Evolutionary conservation across 129 eudicot genomes (phyloP).

Genomic region (Centrapalus pauciflorus): DNA sequence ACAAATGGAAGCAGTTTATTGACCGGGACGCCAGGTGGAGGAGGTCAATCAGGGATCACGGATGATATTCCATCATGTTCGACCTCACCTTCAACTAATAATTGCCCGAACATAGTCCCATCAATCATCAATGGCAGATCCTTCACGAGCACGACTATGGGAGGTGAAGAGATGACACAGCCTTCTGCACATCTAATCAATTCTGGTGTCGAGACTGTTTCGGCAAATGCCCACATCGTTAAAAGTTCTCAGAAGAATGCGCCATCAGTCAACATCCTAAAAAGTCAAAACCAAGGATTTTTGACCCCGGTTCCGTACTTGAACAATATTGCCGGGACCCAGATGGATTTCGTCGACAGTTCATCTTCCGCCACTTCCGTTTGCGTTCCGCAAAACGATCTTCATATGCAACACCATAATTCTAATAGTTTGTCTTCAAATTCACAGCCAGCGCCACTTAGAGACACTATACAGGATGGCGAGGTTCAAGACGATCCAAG

Average conservation of each 20-base stretch:
- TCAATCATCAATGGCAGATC: conserved; percentile 43
- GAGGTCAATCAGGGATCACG: conserved; percentile 53
- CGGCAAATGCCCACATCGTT: conserved; percentile 36
- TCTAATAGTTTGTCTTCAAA: conserved; percentile 55
- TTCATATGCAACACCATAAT: conserved; percentile 39
- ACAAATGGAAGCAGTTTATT: conserved; percentile 51
- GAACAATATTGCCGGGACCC: conserved; percentile 45
- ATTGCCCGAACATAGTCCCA: conserved; percentile 47
- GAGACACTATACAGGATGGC: conserved; percentile 61
- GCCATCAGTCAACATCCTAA: conserved; percentile 54
- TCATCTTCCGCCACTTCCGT: conserved; percentile 94
- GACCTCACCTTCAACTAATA: conserved; percentile 87
- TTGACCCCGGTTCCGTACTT: conserved; percentile 54
- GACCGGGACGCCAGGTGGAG: conserved; percentile 48
- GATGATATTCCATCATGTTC: conserved; percentile 93
- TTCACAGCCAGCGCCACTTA: conserved; percentile 50
- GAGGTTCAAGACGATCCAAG: conserved; percentile 59
- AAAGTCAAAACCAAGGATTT: conserved; percentile 66
- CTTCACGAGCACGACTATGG: conserved; percentile 25
- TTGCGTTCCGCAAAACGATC: conserved; percentile 66
- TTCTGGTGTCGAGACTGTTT: conserved; percentile 50
- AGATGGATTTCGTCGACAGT: conserved; percentile 80
- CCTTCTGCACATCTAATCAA: conserved; percentile 46
- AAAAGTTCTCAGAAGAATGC: conserved; percentile 56
- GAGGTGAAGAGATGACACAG: conserved; percentile 48